phyloP scores from a whole-genome alignment of 2,329 filamentous ascomycete species.

The Talaromyces sp. region DNA sequence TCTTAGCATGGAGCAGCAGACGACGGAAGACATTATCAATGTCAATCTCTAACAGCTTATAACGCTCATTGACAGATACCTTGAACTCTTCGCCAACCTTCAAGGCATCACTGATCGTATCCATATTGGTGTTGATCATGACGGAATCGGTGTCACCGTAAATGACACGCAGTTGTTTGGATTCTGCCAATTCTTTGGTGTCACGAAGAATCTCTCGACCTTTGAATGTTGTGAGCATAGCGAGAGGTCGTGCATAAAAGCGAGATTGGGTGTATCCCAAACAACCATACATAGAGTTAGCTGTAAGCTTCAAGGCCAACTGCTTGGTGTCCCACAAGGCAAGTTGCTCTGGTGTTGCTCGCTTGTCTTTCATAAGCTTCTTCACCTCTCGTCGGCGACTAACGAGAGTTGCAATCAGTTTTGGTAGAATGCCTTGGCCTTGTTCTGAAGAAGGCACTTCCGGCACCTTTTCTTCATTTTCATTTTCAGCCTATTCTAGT shows the following conservation, averaged over 20 bases:
- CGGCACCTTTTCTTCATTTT: slow-evolving; percentile 83
- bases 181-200: slow-evolving; percentile 93
- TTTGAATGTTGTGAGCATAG: slow-evolving; percentile 94
- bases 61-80: slow-evolving; percentile 86
- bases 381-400: slow-evolving; percentile 87
- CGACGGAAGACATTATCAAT: slow-evolving; percentile 96
- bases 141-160: slow-evolving; percentile 99
- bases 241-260: slow-evolving; percentile 92
- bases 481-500: slow-evolving; percentile 44
- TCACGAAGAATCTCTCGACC: slow-evolving; percentile 94
- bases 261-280: slow-evolving; percentile 94
- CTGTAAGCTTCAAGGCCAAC: slow-evolving; percentile 90
- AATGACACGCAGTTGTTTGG: slow-evolving; percentile 85
- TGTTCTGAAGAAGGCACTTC: slow-evolving; percentile 71
- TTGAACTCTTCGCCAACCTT: slow-evolving; percentile 95
- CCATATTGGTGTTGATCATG: slow-evolving; percentile 99
- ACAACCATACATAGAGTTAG: slow-evolving; percentile 99
- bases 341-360: slow-evolving; percentile 76
- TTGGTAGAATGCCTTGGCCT: slow-evolving; percentile 78
- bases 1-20: slow-evolving; percentile 92
- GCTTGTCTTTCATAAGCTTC: slow-evolving; percentile 91
- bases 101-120: slow-evolving; percentile 83
- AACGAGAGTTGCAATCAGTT: slow-evolving; percentile 87
- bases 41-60: slow-evolving; percentile 90
- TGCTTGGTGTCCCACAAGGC: slow-evolving; percentile 98